These are phyloP conservation scores for Colletotrichum cordylinicola DNA, from an alignment of 2,329 filamentous ascomycete genomes.

Conservation along the genomic window DNA sequence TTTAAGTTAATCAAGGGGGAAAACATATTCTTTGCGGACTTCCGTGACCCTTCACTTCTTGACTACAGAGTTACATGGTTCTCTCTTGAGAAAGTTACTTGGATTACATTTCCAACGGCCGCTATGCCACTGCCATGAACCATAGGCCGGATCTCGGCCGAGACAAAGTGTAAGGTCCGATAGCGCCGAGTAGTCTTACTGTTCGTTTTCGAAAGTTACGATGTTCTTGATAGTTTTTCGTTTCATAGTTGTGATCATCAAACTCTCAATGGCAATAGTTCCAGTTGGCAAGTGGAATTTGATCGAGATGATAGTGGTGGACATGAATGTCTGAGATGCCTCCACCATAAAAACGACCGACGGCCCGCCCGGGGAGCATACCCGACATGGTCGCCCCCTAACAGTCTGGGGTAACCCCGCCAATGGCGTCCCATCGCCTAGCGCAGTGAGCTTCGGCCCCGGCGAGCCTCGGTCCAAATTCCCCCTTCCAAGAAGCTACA, in stretches of 20 bases:
- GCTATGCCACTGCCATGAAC: no score
- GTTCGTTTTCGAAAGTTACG: fast-evolving
- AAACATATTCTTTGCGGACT: no score
- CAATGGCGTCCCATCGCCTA: neutral
- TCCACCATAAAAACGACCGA: neutral
- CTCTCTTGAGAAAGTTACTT: no score
- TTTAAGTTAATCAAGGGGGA: no score
- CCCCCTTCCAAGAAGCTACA: neutral
- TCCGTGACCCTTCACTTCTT: no score
- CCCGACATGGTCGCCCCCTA: neutral
- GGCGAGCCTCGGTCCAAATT: neutral
- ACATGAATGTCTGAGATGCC: neutral
- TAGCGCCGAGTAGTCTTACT: neutral
- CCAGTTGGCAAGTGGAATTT: neutral
- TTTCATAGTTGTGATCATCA: neutral
- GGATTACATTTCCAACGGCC: neutral
- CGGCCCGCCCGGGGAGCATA: neutral
- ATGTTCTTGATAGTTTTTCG: neutral
- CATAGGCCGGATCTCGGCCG: neutral
- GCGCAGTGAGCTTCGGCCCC: conserved; percentile 8
- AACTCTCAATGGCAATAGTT: neutral
- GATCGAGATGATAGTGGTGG: neutral
- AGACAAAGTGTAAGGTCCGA: neutral
- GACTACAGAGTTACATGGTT: no score
- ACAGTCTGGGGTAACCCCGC: conserved; percentile 14